Conservation (phyloP, 2,329 filamentous ascomycete species). For the Dryadomyces quercivorus region DNA sequence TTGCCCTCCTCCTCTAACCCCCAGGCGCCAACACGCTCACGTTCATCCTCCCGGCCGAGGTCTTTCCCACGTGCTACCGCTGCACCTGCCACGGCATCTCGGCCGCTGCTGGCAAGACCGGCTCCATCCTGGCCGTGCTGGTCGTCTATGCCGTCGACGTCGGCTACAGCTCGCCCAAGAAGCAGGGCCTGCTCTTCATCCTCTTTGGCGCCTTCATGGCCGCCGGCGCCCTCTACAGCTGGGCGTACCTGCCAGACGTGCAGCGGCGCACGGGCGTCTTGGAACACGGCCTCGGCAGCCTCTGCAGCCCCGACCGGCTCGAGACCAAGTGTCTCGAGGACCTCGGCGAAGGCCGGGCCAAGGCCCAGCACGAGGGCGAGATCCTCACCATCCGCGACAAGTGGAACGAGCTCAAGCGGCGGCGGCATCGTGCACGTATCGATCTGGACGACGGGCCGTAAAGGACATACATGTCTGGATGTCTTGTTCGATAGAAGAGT, state of each 20-base stretch:
- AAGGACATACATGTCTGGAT: too few relatives aligned
- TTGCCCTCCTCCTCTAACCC: too few relatives aligned
- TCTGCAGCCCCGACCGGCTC: conserved; percentile 11
- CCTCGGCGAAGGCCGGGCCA: conserved; percentile 33
- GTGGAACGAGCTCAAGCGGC: conserved; percentile 25
- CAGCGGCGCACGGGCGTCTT: conserved; percentile 19
- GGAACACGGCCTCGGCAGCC: conserved; percentile 19
- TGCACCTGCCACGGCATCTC: conserved; percentile 51
- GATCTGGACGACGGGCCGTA: too few relatives aligned
- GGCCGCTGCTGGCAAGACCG: conserved; percentile 46
- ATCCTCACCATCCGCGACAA: conserved; percentile 31
- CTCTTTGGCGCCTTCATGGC: conserved; percentile 37
- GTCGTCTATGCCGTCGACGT: conserved; percentile 37
- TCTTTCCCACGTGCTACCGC: conserved; percentile 52
- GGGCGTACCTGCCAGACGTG: conserved; percentile 37
- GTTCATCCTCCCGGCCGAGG: conserved; percentile 52
- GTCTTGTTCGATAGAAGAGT: too few relatives aligned
- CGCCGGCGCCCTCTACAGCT: conserved; percentile 35
- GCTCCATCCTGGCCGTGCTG: conserved; percentile 38
- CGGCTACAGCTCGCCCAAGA: conserved; percentile 26
- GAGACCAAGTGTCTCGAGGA: conserved; percentile 38
- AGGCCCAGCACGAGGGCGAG: conserved; percentile 31
- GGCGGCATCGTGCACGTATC: conserved; percentile 11
- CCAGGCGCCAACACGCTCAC: conserved; percentile 48
- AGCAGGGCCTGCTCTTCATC: conserved; percentile 36